These are phyloP conservation scores for Peribolospora kevripleyi DNA, from an alignment of 768 basidiomycete species.

Conservation along the genomic window DNA sequence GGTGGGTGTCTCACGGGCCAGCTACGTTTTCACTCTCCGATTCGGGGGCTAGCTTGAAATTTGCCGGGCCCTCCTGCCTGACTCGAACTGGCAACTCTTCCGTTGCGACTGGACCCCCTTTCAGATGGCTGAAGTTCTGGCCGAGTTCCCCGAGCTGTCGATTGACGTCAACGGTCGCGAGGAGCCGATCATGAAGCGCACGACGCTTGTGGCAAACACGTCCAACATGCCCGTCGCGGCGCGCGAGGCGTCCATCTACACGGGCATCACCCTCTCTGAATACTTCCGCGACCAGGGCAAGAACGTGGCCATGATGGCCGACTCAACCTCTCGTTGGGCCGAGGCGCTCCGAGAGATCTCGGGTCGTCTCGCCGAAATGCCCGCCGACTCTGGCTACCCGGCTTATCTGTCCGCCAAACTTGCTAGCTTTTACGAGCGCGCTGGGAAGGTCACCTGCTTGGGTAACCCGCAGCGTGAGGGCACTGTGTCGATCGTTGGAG, in stretches of 20 bases:
- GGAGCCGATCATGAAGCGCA: slow-evolving; percentile 99
- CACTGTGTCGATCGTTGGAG: slow-evolving; percentile 94
- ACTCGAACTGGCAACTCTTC: not conserved
- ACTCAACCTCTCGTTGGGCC: slow-evolving; percentile 77
- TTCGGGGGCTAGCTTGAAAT: not conserved
- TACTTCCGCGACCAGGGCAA: slow-evolving; percentile 98
- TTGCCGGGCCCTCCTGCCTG: not conserved
- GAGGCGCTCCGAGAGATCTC: slow-evolving; percentile 98
- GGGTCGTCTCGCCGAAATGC: slow-evolving; percentile 97
- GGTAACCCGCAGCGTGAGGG: slow-evolving; percentile 72
- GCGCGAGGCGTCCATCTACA: slow-evolving; percentile 97
- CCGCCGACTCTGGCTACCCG: slow-evolving; percentile 96
- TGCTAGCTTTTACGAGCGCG: slow-evolving; percentile 94
- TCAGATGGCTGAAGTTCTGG: slow-evolving; percentile 92
- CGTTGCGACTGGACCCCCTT: not conserved
- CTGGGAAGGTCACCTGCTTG: slow-evolving; percentile 79
- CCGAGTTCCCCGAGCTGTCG: slow-evolving; percentile 77
- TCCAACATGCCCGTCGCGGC: slow-evolving; percentile 99
- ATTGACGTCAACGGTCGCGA: slow-evolving; percentile 73
- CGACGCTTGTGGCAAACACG: slow-evolving; percentile 92
- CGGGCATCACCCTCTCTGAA: slow-evolving; percentile 93
- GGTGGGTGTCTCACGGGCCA: slow-evolving; percentile 16
- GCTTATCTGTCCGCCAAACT: slow-evolving; percentile 89
- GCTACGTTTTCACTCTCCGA: not conserved
- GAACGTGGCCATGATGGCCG: slow-evolving; percentile 85